Conservation (phyloP, 495 filamentous ascomycete genomes). For the Filosporella fistucella region DNA sequence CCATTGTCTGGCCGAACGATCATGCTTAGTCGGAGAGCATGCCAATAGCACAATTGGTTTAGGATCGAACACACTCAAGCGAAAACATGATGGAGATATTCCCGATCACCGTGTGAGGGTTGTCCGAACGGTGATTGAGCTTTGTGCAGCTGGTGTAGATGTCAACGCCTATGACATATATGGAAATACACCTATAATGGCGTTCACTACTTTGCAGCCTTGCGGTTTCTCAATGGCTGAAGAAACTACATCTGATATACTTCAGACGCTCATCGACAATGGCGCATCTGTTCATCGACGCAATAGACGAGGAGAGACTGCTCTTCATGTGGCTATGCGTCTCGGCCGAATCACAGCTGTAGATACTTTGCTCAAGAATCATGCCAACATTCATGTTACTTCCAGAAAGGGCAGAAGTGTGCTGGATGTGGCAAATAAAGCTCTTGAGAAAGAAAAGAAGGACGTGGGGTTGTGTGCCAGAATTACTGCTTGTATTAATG, state of each 20-base stretch:
- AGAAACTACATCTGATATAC: no score
- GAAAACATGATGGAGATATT: no score
- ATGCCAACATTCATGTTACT: constrained; percentile 34
- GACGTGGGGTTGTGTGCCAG: no score
- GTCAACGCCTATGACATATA: constrained; percentile 38
- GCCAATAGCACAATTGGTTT: no score
- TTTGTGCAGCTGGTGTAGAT: constrained; percentile 31
- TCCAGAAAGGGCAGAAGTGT: constrained; percentile 5
- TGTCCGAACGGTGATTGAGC: no score
- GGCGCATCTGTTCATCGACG: constrained; percentile 34
- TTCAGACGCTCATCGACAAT: constrained; percentile 19
- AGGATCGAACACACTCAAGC: no score
- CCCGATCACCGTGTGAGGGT: no score
- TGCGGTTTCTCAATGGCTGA: no score
- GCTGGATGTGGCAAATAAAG: constrained; percentile 2
- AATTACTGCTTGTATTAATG: no score
- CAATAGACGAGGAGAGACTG: constrained; percentile 42
- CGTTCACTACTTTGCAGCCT: constrained; percentile 36
- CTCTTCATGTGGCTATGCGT: constrained; percentile 38
- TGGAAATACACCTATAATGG: constrained; percentile 41
- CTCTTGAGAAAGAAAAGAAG: no score
- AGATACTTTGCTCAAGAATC: constrained; percentile 35
- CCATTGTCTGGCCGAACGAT: no score
- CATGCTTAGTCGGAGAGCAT: no score
- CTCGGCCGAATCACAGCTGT: constrained; percentile 39